Percentiles rank a stretch among this genome's conserved stretches.
Conservation (phyloP, 176 grass and related monocot genomes). For the Aechmea fasciata region DNA sequence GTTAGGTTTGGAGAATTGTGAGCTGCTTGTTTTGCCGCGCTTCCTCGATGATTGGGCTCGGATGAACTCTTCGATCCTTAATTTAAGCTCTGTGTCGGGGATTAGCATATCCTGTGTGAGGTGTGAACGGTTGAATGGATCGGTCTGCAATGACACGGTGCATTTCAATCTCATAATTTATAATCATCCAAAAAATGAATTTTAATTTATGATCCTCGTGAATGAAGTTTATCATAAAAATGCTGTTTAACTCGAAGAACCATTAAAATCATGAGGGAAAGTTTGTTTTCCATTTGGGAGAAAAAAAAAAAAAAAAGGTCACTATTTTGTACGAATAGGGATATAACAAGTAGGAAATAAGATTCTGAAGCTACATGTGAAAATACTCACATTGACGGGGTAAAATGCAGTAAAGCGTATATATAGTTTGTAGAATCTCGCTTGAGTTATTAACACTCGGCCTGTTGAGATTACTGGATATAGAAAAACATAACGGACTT, state of each 20-base stretch:
- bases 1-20: conserved; percentile 7
- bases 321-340: not conserved
- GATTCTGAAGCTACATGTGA: not conserved
- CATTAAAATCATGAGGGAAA: not conserved
- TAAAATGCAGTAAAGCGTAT: too few relatives aligned
- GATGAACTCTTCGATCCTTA: conserved; percentile 63
- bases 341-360: not conserved
- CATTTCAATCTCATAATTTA: not conserved
- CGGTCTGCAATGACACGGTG: conserved; percentile 39
- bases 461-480: not conserved
- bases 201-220: too few relatives aligned
- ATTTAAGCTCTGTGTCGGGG: conserved; percentile 61
- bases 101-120: conserved; percentile 95
- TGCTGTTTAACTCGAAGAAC: not conserved
- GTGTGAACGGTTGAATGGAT: conserved; percentile 93
- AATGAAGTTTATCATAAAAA: not conserved
- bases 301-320: not conserved
- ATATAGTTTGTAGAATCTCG: too few relatives aligned
- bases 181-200: too few relatives aligned
- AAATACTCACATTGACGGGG: not conserved
- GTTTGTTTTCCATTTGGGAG: not conserved
- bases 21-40: conserved; percentile 4
- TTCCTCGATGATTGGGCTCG: conserved; percentile 50
- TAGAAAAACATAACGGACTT: conserved; percentile 8
- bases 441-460: too few relatives aligned